Evolutionary conservation across 208 protist genomes (phyloP).

Genomic region (Paratrypanosoma confusum): DNA sequence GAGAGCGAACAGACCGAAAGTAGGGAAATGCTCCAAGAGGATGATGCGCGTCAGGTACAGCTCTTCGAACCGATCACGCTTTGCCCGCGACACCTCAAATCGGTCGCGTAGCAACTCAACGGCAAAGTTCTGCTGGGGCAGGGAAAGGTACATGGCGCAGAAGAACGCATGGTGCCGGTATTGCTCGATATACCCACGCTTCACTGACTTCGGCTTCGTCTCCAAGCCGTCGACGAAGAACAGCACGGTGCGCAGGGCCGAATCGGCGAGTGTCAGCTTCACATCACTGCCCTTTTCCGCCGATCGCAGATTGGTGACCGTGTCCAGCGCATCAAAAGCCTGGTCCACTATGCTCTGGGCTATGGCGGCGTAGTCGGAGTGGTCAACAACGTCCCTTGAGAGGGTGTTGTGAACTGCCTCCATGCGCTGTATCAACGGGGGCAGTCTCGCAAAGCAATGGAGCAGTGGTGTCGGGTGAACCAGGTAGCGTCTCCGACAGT

Average conservation of each 20-base stretch:
- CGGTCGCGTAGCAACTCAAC: slow-evolving; percentile 50
- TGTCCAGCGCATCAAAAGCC: slow-evolving; percentile 67
- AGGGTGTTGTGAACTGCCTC: slow-evolving; percentile 67
- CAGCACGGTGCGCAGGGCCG: slow-evolving; percentile 25
- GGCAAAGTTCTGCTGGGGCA: slow-evolving; percentile 40
- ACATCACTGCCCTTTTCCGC: slow-evolving; percentile 16
- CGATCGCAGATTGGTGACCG: slow-evolving; percentile 43
- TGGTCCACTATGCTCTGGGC: slow-evolving; percentile 65
- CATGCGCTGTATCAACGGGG: slow-evolving; percentile 54
- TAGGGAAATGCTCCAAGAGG: slow-evolving; percentile 57
- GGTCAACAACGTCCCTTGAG: slow-evolving; percentile 35
- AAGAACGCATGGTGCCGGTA: slow-evolving; percentile 86
- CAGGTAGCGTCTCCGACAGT: slow-evolving; percentile 45
- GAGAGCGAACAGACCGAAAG: slow-evolving; percentile 63
- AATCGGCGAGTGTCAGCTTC: slow-evolving; percentile 43
- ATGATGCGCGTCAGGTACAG: slow-evolving; percentile 78
- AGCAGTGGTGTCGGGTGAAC: slow-evolving; percentile 66
- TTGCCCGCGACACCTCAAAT: slow-evolving; percentile 45
- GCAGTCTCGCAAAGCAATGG: slow-evolving; percentile 71
- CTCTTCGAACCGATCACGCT: slow-evolving; percentile 72
- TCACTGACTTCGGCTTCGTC: slow-evolving; percentile 27
- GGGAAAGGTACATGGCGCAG: slow-evolving; percentile 64
- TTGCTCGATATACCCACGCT: slow-evolving; percentile 71
- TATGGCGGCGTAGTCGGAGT: slow-evolving; percentile 64
- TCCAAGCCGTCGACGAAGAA: slow-evolving; percentile 39